Evolutionary conservation across 2,329 filamentous ascomycete species (phyloP), one percentile per base, ranked within the genome.

Genomic region (Tolypocladium paradoxum): DNA sequence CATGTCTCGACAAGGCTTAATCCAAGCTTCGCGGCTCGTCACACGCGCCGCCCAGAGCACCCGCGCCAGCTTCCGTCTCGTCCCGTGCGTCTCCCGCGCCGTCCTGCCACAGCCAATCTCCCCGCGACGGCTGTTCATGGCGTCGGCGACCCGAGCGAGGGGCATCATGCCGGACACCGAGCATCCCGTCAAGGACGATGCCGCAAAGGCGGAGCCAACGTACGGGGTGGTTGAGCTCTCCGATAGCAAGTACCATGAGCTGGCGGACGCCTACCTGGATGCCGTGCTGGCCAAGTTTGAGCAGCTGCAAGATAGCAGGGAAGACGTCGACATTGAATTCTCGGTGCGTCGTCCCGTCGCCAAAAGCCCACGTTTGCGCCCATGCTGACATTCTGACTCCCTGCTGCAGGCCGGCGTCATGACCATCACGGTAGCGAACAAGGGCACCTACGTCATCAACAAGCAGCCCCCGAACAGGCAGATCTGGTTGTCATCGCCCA

Each of bases 391-490:
- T 6, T n/a, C 49, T 57, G 51, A 58, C 50, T 48, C 29, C 27
- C 49, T 24, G 24, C 33, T 37, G 38, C 62, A 96, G 91, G 81
- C 89, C 52, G 92, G 93, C 53, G 90, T 97, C 53, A 78, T 97
- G 61, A 90, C 84, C 57, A 76, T 97, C 63, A 77, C 74, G 7
- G 82, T 88, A 61, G 81, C 83, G 1, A 74, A 77, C 14, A 75
- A 82, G 50, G 90, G 91, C 57, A 92, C 83, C 33, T 99, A 95
- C 67, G 88, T 99, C 55, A 80, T 99, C 73, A 99, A 99, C 81
- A 99, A 99, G 72, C 93, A 99, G 70, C 93, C 93, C 0, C 90
- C 92, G 22, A 97, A 96, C 77, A 93, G 90, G 76, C 93, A 87
- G 68, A 96, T 99, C 65, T 99, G 93, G 93, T 82, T 97, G 47